phyloP scores from a whole-genome alignment of 2,329 filamentous ascomycete species.

The Diaporthe aspalathi region DNA sequence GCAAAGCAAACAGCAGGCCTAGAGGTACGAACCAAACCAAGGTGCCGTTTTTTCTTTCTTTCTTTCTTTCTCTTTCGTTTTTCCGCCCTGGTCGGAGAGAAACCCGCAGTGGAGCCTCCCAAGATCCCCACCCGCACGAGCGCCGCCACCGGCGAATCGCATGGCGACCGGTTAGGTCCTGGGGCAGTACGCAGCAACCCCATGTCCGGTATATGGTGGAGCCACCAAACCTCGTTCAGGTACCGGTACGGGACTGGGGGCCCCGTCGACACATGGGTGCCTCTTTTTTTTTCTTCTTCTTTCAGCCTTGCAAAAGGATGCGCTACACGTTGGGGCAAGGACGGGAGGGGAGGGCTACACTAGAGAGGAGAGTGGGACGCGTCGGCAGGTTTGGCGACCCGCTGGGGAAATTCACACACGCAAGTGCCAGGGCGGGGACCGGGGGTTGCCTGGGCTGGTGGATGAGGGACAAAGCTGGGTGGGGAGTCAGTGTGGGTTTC shows the following conservation, averaged over 20 bases:
- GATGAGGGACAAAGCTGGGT: background rate
- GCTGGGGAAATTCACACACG: conserved; percentile 12
- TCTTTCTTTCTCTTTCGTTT: background rate
- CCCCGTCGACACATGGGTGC: conserved; percentile 1
- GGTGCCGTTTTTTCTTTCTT: background rate
- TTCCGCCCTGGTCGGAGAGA: conserved; percentile 17
- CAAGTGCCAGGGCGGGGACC: conserved; percentile 19
- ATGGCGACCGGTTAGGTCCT: conserved; percentile 2
- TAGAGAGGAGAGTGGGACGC: conserved; percentile 21
- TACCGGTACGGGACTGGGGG: conserved; percentile 14
- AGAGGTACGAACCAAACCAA: background rate
- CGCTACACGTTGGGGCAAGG: background rate
- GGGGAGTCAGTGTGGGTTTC: background rate
- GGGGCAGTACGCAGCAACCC: background rate
- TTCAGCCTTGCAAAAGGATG: conserved; percentile 26
- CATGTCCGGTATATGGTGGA: background rate
- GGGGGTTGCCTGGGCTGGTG: background rate
- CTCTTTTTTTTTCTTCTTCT: too few relatives aligned
- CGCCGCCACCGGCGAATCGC: conserved; percentile 8
- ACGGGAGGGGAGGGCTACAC: conserved; percentile 3
- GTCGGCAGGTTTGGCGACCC: background rate
- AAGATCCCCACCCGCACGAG: background rate
- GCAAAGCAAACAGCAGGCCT: background rate
- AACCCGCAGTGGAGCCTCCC: conserved; percentile 14
- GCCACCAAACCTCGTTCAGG: background rate